These are phyloP conservation scores for Debaryomyces fabryi DNA, from an alignment of 1,139 yeast species.

Conservation along the genomic window DNA sequence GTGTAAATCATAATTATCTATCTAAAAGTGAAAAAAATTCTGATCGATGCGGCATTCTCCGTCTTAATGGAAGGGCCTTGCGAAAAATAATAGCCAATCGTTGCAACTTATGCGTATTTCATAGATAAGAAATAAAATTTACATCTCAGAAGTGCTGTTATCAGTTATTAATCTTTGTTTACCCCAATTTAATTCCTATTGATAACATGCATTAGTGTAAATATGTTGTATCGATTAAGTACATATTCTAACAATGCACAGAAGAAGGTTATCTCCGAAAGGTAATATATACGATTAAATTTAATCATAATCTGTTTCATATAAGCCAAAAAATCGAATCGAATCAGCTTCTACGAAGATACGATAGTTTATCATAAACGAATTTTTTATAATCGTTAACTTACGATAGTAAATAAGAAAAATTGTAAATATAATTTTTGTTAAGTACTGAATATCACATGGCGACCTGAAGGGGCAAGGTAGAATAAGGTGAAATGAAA, in stretches of 20 bases:
- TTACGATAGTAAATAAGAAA: background rate
- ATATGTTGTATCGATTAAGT: background rate
- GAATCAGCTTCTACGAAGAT: background rate
- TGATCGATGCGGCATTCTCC: background rate
- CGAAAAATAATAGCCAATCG: background rate
- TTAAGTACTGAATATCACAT: too few relatives aligned
- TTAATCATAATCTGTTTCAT: background rate
- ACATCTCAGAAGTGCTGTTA: background rate
- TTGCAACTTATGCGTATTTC: background rate
- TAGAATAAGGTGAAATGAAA: too few relatives aligned
- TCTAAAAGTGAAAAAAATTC: background rate
- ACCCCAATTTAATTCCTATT: background rate
- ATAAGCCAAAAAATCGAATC: background rate
- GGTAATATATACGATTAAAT: background rate
- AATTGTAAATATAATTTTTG: too few relatives aligned
- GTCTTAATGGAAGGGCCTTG: background rate
- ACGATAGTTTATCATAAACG: too few relatives aligned
- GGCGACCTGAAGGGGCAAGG: too few relatives aligned
- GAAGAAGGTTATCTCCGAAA: background rate
- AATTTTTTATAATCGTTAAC: too few relatives aligned
- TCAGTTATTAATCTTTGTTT: background rate
- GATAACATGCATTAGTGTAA: background rate
- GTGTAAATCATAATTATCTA: background rate
- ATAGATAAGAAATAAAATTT: background rate
- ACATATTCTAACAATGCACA: background rate